Base-by-base conservation (phyloP, 306 rosid species). In the Cicer chorassanicum region DNA sequence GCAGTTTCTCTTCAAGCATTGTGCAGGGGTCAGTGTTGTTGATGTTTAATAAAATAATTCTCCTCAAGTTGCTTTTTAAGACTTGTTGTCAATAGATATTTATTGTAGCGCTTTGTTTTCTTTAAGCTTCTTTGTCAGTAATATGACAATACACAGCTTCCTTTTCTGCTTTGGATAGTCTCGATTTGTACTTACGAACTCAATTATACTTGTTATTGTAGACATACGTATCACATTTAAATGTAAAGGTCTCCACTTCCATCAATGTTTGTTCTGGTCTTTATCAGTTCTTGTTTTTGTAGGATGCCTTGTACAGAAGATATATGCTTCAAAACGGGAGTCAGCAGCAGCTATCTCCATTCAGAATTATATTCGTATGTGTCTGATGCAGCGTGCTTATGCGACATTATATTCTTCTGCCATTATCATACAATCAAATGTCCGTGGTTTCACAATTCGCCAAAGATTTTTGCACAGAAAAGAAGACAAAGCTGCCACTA, bases 401-500 rank as follows among this genome's bases (percentile, higher is more conserved):
- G 9, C 70, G 78, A 77, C 86, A 73, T 62, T 94, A 53, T 64
- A 79, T 89, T 81, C 83, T 45, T 90, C 95, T 76, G 67, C 93
- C 50, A 62, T 81, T 46, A 79, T 78, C 67, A 72, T 94, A 40
- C 99, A 94, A 80, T 92, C 93, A 71, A 75, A 80, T 74, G 72
- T 85, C 45, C 90, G 89, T 59, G 95, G 95, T 60, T 90, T 90
- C 78, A 78, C 86, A 49, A 81, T 87, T 70, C 97, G 91, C 84
- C 81, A 72, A 76, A 86, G 80, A 72, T 88, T 85, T 71, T 72
- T 85, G 80, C 89, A 80, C 74, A 85, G 73, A 64, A 92, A 83
- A 76, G 87, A 89, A 73, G 92, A 85, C 79, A 94, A 75, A 84
- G 93, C 99, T 78, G 97, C 96, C 41, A 85, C 89, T 65, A 46